Evolutionary conservation across 73 alveolate species (phyloP).

Genomic region (Paramecium primaurelia): DNA sequence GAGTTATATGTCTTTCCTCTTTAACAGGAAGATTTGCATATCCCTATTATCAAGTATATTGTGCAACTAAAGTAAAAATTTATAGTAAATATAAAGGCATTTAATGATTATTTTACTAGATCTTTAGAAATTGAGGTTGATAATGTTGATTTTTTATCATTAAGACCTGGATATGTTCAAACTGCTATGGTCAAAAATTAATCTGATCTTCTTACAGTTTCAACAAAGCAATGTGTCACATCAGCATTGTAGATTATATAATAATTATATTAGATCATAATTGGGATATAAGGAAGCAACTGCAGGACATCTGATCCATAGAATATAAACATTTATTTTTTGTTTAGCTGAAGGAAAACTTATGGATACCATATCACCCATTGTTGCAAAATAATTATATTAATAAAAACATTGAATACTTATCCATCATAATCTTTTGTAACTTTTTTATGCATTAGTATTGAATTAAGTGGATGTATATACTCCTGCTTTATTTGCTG

Average conservation of each 20-base stretch:
- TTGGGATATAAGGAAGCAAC: background rate
- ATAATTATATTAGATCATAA: background rate
- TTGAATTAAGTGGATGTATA: background rate
- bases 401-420: background rate
- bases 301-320: background rate
- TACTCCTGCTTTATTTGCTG: background rate
- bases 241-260: background rate
- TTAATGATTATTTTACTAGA: conserved; percentile 49
- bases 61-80: conserved; percentile 24
- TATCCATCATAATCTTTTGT: background rate
- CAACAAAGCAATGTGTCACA: background rate
- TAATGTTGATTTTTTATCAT: background rate
- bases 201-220: background rate
- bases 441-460: background rate
- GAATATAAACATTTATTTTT: background rate
- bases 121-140: conserved; percentile 26
- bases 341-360: background rate
- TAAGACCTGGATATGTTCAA: background rate
- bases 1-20: conserved; percentile 30
- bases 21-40: conserved; percentile 44
- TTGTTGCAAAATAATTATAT: background rate
- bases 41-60: conserved; percentile 12
- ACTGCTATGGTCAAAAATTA: conserved; percentile 11
- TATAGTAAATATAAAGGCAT: background rate
- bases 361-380: background rate